These are phyloP conservation scores for Neurospora discreta DNA, from an alignment of 495 filamentous ascomycete species.

Conservation along the genomic window DNA sequence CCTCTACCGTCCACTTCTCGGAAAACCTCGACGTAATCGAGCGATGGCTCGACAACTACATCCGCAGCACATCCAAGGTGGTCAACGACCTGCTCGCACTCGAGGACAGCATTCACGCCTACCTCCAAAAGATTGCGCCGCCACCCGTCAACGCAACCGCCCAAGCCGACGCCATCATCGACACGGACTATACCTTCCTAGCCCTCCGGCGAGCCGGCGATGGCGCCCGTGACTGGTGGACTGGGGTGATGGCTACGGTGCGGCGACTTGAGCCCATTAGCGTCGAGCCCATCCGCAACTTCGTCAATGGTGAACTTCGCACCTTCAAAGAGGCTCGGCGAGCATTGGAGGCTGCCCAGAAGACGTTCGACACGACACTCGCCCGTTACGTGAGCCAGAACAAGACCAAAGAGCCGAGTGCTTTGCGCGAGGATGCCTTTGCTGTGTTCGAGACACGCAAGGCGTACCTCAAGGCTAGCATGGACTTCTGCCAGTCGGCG, in stretches of 20 bases:
- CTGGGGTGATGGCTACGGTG: slow-evolving; percentile 53
- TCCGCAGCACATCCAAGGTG: slow-evolving; percentile 67
- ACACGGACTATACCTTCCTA: slow-evolving; percentile 88
- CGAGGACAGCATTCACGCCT: slow-evolving; percentile 59
- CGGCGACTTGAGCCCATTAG: slow-evolving; percentile 65
- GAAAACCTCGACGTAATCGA: slow-evolving; percentile 90
- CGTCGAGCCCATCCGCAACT: slow-evolving; percentile 68
- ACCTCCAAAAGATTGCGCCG: slow-evolving; percentile 59
- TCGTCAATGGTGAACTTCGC: slow-evolving; percentile 59
- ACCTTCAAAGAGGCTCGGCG: slow-evolving; percentile 60
- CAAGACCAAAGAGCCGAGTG: slow-evolving; percentile 86
- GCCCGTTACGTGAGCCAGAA: slow-evolving; percentile 71
- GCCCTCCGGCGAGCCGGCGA: slow-evolving; percentile 79
- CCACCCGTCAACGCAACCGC: slow-evolving; percentile 55
- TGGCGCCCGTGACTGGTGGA: slow-evolving; percentile 77
- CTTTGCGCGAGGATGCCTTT: slow-evolving; percentile 89
- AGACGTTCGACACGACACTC: slow-evolving; percentile 66
- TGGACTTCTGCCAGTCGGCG: slow-evolving; percentile 84
- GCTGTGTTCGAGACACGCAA: slow-evolving; percentile 90
- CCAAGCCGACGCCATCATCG: slow-evolving; percentile 69
- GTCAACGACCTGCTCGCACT: slow-evolving; percentile 58
- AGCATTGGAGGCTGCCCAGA: slow-evolving; percentile 67
- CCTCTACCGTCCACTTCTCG: slow-evolving; percentile 74
- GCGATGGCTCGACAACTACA: slow-evolving; percentile 84
- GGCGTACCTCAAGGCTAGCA: slow-evolving; percentile 77